phyloP scores from a whole-genome alignment of 208 protist genomes.

The Trypanosomatidae sp. region DNA sequence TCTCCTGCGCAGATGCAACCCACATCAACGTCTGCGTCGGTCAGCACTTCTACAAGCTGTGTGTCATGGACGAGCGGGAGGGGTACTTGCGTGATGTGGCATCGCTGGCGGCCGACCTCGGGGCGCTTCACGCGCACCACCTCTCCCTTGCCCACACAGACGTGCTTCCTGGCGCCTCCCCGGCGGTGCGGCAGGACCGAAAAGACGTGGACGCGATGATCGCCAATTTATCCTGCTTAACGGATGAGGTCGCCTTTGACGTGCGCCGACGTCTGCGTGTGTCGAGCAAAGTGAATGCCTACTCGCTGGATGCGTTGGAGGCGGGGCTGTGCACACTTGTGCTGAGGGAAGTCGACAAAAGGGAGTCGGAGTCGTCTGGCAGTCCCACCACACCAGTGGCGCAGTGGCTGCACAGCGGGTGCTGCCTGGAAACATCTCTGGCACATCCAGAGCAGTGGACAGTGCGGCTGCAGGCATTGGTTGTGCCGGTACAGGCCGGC shows the following conservation, averaged over 20 bases:
- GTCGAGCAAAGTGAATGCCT: slow-evolving; percentile 58
- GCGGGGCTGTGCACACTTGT: slow-evolving; percentile 66
- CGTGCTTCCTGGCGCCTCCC: slow-evolving; percentile 23
- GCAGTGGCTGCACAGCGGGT: slow-evolving; percentile 68
- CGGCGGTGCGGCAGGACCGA: slow-evolving; percentile 40
- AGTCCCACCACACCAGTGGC: background rate
- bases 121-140: slow-evolving; percentile 23
- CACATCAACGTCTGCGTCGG: slow-evolving; percentile 84
- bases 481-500: slow-evolving; percentile 15
- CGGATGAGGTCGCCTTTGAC: slow-evolving; percentile 43
- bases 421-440: slow-evolving; percentile 44
- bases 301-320: slow-evolving; percentile 56
- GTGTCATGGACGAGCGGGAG: slow-evolving; percentile 45
- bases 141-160: slow-evolving; percentile 5
- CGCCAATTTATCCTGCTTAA: slow-evolving; percentile 38
- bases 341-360: slow-evolving; percentile 16
- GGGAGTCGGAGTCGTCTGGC: background rate
- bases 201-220: slow-evolving; percentile 49
- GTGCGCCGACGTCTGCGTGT: slow-evolving; percentile 61
- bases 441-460: slow-evolving; percentile 8
- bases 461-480: slow-evolving; percentile 20
- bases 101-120: slow-evolving; percentile 24
- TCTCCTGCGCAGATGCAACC: slow-evolving; percentile 18
- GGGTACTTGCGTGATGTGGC: slow-evolving; percentile 18
- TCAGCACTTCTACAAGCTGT: slow-evolving; percentile 64